Evolutionary conservation across 2,329 filamentous ascomycete species (phyloP).

Genomic region (Akanthomyces lecanii): DNA sequence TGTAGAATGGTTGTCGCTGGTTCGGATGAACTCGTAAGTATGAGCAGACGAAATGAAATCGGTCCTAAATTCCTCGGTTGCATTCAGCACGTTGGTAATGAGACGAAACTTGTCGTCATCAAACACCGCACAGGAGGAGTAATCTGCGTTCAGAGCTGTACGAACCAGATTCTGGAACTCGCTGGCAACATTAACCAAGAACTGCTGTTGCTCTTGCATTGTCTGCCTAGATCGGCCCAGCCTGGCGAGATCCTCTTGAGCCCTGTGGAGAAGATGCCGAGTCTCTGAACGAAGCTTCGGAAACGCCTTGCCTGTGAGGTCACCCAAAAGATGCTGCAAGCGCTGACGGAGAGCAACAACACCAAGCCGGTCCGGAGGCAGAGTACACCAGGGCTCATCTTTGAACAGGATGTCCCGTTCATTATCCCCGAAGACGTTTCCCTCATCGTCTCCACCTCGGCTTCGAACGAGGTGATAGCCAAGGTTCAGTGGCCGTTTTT

Average conservation of each 20-base stretch:
- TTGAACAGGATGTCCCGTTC: background rate
- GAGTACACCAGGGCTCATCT: conserved; percentile 1
- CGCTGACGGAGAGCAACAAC: conserved; percentile 23
- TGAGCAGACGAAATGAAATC: conserved; percentile 18
- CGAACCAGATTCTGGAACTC: conserved; percentile 21
- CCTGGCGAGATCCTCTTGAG: conserved; percentile 11
- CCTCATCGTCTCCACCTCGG: conserved; percentile 23
- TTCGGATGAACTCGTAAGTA: conserved; percentile 18
- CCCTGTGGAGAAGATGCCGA: conserved; percentile 12
- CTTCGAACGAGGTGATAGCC: conserved; percentile 25
- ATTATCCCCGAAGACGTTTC: background rate
- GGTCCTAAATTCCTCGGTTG: conserved; percentile 18
- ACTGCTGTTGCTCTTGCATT: conserved; percentile 20
- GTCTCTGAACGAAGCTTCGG: conserved; percentile 25
- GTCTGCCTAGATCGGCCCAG: conserved; percentile 20
- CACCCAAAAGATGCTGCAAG: conserved; percentile 24
- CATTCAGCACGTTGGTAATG: conserved; percentile 23
- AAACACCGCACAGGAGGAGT: conserved; percentile 18
- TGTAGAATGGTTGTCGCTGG: background rate
- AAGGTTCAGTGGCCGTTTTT: conserved; percentile 20
- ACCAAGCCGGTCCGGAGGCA: conserved; percentile 24
- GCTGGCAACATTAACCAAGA: conserved; percentile 20
- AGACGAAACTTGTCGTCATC: conserved; percentile 20
- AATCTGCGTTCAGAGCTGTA: conserved; percentile 18
- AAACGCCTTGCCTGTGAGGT: conserved; percentile 28